Conservation (phyloP, 2,329 filamentous ascomycete species). For the Bimuria novae-zelandiae region DNA sequence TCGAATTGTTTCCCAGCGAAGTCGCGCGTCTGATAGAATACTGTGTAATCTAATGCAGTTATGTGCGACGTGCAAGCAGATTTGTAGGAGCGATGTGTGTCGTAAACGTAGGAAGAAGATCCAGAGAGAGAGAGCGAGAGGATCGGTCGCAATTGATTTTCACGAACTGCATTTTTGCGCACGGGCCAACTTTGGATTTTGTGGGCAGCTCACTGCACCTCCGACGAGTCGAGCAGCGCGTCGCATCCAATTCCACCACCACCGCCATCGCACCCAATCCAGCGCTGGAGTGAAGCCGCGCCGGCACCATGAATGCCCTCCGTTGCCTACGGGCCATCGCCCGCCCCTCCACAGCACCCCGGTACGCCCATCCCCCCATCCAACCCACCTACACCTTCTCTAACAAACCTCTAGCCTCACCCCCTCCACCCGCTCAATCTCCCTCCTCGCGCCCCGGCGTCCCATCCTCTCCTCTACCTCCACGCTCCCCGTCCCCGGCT, state of each 20-base stretch:
- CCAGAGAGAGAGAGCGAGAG: too few species aligned
- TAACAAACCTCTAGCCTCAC: conserved; percentile 11
- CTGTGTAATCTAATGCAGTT: too few species aligned
- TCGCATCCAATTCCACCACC: not conserved
- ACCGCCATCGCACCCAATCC: not conserved
- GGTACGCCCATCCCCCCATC: conserved; percentile 18
- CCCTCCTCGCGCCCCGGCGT: conserved; percentile 32
- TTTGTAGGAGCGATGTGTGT: too few species aligned
- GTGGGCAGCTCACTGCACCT: conserved; percentile 22
- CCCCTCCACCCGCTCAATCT: conserved; percentile 29
- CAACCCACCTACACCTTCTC: not conserved
- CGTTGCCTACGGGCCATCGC: conserved; percentile 35
- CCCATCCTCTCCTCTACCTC: conserved; percentile 28
- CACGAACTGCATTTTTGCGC: conserved; percentile 30
- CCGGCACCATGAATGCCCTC: conserved; percentile 38
- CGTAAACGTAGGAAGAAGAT: too few species aligned
- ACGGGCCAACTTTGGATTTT: conserved; percentile 25
- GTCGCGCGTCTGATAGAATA: too few species aligned
- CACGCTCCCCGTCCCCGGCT: conserved; percentile 25
- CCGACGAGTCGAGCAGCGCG: not conserved
- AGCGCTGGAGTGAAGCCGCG: not conserved
- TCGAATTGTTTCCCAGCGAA: too few species aligned
- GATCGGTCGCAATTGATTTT: conserved; percentile 12
- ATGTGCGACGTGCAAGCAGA: too few species aligned
- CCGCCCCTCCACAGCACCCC: conserved; percentile 23